Conservation (phyloP, 306 rosid genomes). For the Castanospermum australe region DNA sequence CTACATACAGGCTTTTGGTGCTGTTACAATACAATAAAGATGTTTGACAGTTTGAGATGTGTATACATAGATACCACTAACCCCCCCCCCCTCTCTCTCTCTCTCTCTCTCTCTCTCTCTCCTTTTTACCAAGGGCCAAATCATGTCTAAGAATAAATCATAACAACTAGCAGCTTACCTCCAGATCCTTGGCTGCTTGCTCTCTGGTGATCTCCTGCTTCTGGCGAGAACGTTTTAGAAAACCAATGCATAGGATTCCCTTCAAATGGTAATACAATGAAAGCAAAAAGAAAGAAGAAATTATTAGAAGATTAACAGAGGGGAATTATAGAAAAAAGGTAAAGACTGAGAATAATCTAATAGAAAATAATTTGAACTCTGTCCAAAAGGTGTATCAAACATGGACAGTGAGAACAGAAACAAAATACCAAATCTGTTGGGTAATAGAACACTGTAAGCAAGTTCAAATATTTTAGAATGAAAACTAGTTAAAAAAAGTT, state of each 20-base stretch:
- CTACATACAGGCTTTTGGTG: not conserved
- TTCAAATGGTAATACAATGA: slow-evolving; percentile 27
- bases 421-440: not conserved
- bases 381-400: not conserved
- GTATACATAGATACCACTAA: too few relatives aligned
- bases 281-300: not conserved
- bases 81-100: too few relatives aligned
- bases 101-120: too few relatives aligned
- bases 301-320: not conserved
- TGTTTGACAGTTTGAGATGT: not conserved
- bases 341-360: not conserved
- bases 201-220: slow-evolving; percentile 55
- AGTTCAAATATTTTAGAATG: not conserved
- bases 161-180: slow-evolving; percentile 46
- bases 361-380: not conserved
- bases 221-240: slow-evolving; percentile 76
- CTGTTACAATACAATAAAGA: not conserved
- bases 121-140: not conserved
- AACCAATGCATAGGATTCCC: slow-evolving; percentile 81
- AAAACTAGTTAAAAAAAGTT: not conserved
- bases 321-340: not conserved
- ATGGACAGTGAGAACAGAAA: not conserved
- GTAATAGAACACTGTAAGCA: not conserved
- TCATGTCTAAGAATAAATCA: not conserved
- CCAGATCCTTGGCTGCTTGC: slow-evolving; percentile 59